A percentile compares a stretch with the other conserved stretches of the same genome.
Evolutionary conservation across 257 asterid genomes (phyloP).

Genomic region (Nyctanthes arbortristis): DNA sequence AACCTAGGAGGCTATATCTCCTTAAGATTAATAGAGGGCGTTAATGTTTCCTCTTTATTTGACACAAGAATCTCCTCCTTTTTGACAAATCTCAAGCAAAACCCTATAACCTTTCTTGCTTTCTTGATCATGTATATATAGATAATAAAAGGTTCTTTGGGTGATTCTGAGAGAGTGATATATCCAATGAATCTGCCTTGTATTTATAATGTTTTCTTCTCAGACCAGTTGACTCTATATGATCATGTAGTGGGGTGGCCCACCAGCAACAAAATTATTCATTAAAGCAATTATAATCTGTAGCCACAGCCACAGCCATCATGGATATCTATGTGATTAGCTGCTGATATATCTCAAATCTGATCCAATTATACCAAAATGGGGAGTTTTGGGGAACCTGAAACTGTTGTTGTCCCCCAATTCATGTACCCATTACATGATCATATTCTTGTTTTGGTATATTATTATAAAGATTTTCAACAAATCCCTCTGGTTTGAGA

Average conservation of each 20-base stretch:
- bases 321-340: too few species aligned
- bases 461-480: not conserved
- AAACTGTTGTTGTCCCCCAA: constrained; percentile 48
- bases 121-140: not conserved
- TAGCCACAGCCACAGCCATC: constrained; percentile 22
- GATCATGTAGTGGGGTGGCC: constrained; percentile 35
- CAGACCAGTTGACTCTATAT: constrained; percentile 36
- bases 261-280: constrained; percentile 33
- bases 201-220: constrained; percentile 32
- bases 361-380: not conserved
- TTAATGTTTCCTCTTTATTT: constrained; percentile 18
- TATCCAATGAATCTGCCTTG: constrained; percentile 21
- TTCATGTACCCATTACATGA: constrained; percentile 23
- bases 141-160: constrained; percentile 12
- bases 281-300: constrained; percentile 23
- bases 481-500: not conserved
- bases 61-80: constrained; percentile 12
- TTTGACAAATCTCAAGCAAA: constrained; percentile 11
- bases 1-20: too few species aligned
- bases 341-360: too few species aligned
- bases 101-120: constrained; percentile 8
- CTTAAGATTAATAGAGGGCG: too few species aligned
- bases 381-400: constrained; percentile 35
- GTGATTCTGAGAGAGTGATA: constrained; percentile 10
- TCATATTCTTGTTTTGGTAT: not conserved